Percentiles rank a stretch among this genome's conserved stretches.
phyloP scores from a whole-genome alignment of 352 stramenopile species.

The Phytophthora quininea region DNA sequence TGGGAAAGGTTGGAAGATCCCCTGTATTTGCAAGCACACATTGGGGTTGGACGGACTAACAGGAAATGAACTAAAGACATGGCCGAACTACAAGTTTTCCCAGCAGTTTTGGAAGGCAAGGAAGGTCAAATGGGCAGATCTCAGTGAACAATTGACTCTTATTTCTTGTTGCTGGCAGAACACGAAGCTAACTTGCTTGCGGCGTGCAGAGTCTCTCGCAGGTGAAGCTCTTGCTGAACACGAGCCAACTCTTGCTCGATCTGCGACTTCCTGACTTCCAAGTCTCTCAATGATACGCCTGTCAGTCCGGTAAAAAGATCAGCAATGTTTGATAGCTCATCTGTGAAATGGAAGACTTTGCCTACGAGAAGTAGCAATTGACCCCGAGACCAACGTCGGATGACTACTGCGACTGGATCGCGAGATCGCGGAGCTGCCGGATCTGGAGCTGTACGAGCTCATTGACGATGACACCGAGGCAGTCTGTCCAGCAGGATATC shows the following conservation, averaged over 20 bases:
- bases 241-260: conserved; percentile 60
- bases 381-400: conserved; percentile 9
- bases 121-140: no score
- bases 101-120: no score
- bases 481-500: conserved; percentile 15
- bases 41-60: no score
- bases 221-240: conserved; percentile 49
- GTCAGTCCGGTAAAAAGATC: background rate
- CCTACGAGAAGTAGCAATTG: conserved; percentile 48
- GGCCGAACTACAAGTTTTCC: no score
- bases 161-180: background rate
- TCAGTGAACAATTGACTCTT: background rate
- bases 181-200: background rate
- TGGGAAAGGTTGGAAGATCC: no score
- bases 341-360: background rate
- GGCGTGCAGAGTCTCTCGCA: conserved; percentile 28
- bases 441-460: conserved; percentile 15
- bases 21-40: no score
- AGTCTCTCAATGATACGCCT: conserved; percentile 58
- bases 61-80: no score
- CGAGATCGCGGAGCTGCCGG: conserved; percentile 7
- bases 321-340: background rate
- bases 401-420: conserved; percentile 12
- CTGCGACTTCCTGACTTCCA: conserved; percentile 63
- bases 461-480: conserved; percentile 23